Percentiles rank a stretch among this genome's conserved stretches.
phyloP scores from a whole-genome alignment of 192 early-diverging fungal species.

The Coemansia sp. region DNA sequence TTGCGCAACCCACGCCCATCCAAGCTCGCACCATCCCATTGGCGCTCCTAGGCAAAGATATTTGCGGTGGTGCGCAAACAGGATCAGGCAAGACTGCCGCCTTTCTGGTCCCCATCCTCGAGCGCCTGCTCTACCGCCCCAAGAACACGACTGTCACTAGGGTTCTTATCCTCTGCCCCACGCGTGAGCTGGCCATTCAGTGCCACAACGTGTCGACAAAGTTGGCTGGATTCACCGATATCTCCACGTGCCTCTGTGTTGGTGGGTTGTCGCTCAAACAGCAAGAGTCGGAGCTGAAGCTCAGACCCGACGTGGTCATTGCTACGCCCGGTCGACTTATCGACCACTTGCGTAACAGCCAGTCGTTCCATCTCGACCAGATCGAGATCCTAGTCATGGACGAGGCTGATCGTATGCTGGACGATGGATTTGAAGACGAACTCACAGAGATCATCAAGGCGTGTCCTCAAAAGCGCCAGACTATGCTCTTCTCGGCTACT shows the following conservation, averaged over 20 bases:
- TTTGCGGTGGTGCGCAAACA: conserved; percentile 97
- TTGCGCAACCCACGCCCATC: conserved; percentile 92
- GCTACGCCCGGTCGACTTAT: conserved; percentile 98
- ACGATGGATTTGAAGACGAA: conserved; percentile 97
- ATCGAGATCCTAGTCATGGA: conserved; percentile 99
- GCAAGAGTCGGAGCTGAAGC: conserved; percentile 87
- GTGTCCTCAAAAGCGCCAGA: conserved; percentile 88
- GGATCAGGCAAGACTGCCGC: conserved; percentile 99
- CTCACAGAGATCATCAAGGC: conserved; percentile 92
- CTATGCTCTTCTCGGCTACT: conserved; percentile 99
- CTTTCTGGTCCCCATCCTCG: conserved; percentile 94
- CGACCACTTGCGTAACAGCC: conserved; percentile 95
- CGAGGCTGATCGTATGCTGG: conserved; percentile 98
- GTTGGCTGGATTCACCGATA: conserved; percentile 87
- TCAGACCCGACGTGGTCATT: conserved; percentile 91
- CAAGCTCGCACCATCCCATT: conserved; percentile 92
- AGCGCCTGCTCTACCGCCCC: conserved; percentile 91
- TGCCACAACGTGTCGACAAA: conserved; percentile 90
- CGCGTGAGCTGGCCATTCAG: conserved; percentile 97
- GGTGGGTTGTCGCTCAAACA: conserved; percentile 85
- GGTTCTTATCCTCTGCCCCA: conserved; percentile 93
- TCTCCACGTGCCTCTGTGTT: conserved; percentile 84
- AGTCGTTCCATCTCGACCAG: conserved; percentile 79
- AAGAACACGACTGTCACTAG: conserved; percentile 76
- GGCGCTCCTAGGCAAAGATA: conserved; percentile 93